Evolutionary conservation across 2,329 filamentous ascomycete species (phyloP), one percentile per base, ranked within the genome.

Genomic region (Hortaea sp.): DNA sequence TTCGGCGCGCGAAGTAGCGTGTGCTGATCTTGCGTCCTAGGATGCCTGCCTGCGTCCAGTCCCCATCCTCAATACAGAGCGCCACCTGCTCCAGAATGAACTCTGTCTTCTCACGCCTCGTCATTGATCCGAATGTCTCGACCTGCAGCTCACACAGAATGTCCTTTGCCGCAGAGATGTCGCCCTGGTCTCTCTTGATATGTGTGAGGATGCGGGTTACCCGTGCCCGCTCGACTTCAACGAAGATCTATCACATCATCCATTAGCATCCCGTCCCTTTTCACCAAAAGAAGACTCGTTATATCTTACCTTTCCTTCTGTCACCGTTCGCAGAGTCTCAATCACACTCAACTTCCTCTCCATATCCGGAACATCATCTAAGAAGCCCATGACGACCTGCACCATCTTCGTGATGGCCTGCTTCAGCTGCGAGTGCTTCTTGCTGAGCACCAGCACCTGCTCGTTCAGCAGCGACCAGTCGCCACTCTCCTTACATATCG

Each of bases 391-490:
- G 52, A 95, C 88, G 41, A 83, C 84, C 75, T 98, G 92, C 50
- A 98, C 89, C 92, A 98, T 98, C 75, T 90, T 92, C 60, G 92
- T 97, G 62, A 89, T 92, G 63, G 92, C 92, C 71, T 97, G 92
- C 71, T 98, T 98, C 64, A 98, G 88, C 74, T 98, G 92, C 60
- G 89, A 87, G 85, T 98, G 92, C 75, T 98, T 98, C 82, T 98
- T 98, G 55, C 92, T 97, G 48, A 98, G 77, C 54, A 95, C 77
- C 60, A 95, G 77, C 53, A 95, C 87, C 72, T 98, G 92, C 71
- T 98, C 92, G 66, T 95, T 97, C 70, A 98, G 78, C 62, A 95
- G 73, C 66, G 81, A 82, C 92, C 92, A 98, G 67, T 98, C 88
- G 57, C 84, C 84, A 13, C 85, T 82, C 67, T 94, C 77, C 71